These are phyloP conservation scores for Aspergillus wentii DNA, from an alignment of 495 filamentous ascomycete genomes.

Conservation along the genomic window DNA sequence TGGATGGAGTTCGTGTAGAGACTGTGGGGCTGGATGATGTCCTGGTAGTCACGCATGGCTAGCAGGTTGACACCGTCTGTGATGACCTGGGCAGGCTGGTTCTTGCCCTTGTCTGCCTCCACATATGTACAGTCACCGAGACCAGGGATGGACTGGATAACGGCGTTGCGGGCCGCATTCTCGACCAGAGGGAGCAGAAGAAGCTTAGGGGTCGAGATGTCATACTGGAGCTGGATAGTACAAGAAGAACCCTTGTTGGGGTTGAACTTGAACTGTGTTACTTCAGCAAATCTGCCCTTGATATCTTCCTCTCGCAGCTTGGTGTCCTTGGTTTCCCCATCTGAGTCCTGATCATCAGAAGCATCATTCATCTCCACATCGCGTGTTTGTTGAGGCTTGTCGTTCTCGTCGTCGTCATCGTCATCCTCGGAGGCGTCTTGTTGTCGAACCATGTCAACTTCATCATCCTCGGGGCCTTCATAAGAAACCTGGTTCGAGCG, in stretches of 20 bases:
- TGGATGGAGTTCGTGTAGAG: conserved; percentile 91
- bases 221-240: conserved; percentile 79
- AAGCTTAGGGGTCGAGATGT: conserved; percentile 76
- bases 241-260: conserved; percentile 66
- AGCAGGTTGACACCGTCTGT: conserved; percentile 84
- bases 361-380: conserved; percentile 30
- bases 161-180: conserved; percentile 62
- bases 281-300: conserved; percentile 56
- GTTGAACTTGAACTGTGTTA: conserved; percentile 78
- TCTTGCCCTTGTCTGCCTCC: conserved; percentile 54
- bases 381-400: conserved; percentile 4
- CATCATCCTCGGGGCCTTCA: conserved; percentile 86
- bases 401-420: conserved; percentile 38
- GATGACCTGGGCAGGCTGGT: conserved; percentile 55
- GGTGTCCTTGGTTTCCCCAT: conserved; percentile 35
- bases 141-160: conserved; percentile 81
- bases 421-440: conserved; percentile 39
- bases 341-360: conserved; percentile 32
- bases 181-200: conserved; percentile 89
- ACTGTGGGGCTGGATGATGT: conserved; percentile 79
- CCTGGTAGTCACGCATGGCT: conserved; percentile 83
- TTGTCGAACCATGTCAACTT: conserved; percentile 61
- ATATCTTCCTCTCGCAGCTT: conserved; percentile 61
- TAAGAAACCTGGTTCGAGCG: conserved; percentile 78
- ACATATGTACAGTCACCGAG: conserved; percentile 68